Base-by-base conservation (phyloP, 192 early-diverging fungal species). In the Coemansia sp. region DNA sequence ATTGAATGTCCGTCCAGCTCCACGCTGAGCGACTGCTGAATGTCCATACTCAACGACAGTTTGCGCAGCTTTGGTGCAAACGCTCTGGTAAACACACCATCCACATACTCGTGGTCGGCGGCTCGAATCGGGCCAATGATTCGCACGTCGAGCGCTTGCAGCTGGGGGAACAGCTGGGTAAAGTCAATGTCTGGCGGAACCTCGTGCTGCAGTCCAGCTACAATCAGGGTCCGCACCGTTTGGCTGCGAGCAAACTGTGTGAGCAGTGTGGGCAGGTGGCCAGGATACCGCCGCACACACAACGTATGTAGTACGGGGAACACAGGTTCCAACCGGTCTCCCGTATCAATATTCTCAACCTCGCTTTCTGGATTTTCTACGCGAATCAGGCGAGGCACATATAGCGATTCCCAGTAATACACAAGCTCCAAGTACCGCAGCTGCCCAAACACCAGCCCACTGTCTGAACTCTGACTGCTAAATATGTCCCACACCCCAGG, bases 291-390 rank as follows among this genome's bases (percentile, higher is more conserved):
- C 1, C 64, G 27, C 12, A 72, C 19, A 2, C 51, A 63, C 9
- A 72, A 59, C 22, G 35, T 51, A 6, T 8, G 32, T 52, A 72
- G 54, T 1, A 22, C 45, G 2, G 70, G 63, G n/a, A 72, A 72
- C 55, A 8, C 27, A 3, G 63, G 70, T 14, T 7, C 32, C 32
- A 35, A 6, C 32, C 32, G 7, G 6, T 35, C 32, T 35, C 32
- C 32, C 6, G 7, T 5, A 27, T 0, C 27, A 27, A 27, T 35
- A 8, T 35, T 8, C 32, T 35, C 32, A 45, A 15, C 15, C 5
- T 45, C 41, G 41, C 53, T 23, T n/a, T 55, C 10, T 15, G 53
- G 27, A 32, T 5, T n/a, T 25, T 15, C 24, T 3, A 14, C 12
- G 15, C 50, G 23, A 24, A 3, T 8, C 32, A 35, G 1, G 0